phyloP scores from a whole-genome alignment of 768 basidiomycete genomes.

The Auricularia sp. region DNA sequence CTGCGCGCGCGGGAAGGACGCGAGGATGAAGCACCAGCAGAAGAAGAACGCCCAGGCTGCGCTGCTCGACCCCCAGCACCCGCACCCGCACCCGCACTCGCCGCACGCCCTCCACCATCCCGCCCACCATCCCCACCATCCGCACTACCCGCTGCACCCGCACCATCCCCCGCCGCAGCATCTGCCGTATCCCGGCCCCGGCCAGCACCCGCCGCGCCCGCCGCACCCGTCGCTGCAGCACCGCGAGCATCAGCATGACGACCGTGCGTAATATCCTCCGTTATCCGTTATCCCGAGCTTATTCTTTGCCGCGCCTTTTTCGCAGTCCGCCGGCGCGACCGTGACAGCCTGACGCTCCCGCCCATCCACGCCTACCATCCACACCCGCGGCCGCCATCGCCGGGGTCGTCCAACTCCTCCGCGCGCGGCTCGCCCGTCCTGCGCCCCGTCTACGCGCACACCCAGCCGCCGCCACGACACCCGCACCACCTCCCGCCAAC shows the following conservation, averaged over 20 bases:
- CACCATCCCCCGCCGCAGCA: background rate
- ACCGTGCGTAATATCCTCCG: too few species aligned
- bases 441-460: too few species aligned
- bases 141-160: background rate
- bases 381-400: background rate
- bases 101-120: background rate
- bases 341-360: background rate
- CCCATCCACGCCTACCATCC: background rate
- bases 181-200: background rate
- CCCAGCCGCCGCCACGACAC: background rate
- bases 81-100: background rate
- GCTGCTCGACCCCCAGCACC: too few species aligned
- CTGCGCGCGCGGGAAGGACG: conserved; percentile 44
- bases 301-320: background rate
- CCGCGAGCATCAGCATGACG: too few species aligned
- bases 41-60: conserved; percentile 8
- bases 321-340: background rate
- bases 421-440: background rate
- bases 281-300: too few species aligned
- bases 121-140: background rate
- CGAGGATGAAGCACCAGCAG: conserved; percentile 9
- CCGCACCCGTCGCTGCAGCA: background rate
- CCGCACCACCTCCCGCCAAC: background rate
- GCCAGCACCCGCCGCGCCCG: background rate
- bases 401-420: background rate